Evolutionary conservation across 495 filamentous ascomycete genomes (phyloP).

Genomic region (Aspergillus carlsbadensis): DNA sequence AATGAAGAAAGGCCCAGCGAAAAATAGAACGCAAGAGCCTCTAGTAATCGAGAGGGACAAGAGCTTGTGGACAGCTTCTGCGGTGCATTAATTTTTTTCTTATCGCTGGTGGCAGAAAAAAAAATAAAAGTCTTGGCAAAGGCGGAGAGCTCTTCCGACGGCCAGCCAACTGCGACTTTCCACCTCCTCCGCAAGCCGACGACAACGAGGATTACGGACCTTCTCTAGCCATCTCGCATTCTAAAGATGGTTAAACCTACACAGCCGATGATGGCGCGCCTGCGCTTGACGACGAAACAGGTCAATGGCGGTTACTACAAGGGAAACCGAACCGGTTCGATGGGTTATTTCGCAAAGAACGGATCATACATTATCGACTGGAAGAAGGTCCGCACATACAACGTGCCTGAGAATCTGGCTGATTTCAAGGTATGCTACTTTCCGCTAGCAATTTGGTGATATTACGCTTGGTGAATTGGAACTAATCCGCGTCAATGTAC

Average conservation of each 20-base stretch:
- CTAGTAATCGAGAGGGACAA: slow-evolving; percentile 2
- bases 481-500: slow-evolving; percentile 16
- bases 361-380: slow-evolving; percentile 83
- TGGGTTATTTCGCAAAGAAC: slow-evolving; percentile 82
- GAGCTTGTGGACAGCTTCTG: slow-evolving; percentile 8
- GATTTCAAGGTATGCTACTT: slow-evolving; percentile 63
- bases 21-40: slow-evolving; percentile 5
- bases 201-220: not conserved
- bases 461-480: slow-evolving; percentile 16
- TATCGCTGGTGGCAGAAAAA: slow-evolving; percentile 22
- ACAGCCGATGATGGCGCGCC: slow-evolving; percentile 59
- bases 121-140: slow-evolving; percentile 43
- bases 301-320: slow-evolving; percentile 95
- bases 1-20: slow-evolving; percentile 5
- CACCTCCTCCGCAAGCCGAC: slow-evolving; percentile 8
- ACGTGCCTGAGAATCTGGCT: slow-evolving; percentile 65
- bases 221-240: not conserved
- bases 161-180: slow-evolving; percentile 2
- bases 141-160: slow-evolving; percentile 17
- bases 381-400: slow-evolving; percentile 86
- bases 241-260: slow-evolving; percentile 66
- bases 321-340: slow-evolving; percentile 81
- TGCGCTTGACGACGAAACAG: slow-evolving; percentile 88
- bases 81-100: slow-evolving; percentile 26
- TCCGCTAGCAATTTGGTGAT: not conserved